Evolutionary conservation across 169 alveolate genomes (phyloP), one percentile per base, ranked within the genome.

Genomic region (Besnoitia besnoiti): DNA sequence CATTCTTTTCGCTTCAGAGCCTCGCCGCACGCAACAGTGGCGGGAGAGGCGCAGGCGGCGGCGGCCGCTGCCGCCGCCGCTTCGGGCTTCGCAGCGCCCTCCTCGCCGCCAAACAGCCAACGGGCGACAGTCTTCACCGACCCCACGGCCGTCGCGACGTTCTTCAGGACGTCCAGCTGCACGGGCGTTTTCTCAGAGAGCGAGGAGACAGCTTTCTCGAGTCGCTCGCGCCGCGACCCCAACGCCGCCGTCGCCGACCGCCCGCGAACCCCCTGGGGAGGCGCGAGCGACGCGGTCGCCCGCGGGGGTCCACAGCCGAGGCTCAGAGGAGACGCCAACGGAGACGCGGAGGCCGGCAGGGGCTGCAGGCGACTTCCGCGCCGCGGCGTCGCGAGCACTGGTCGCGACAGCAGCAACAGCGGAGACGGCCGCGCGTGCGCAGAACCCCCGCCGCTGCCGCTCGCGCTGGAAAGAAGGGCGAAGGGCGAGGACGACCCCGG

Each of bases 91-190:
- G 67, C 67, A 16, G 3, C 30, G 12, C 2, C 82, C 24, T 37
- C 82, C 24, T 73, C 82, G 0, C 7, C 82, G 46, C 82, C 82
- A 73, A 73, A 73, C 24, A 73, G 82, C 82, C 82, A 73, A 1
- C 82, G 82, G 5, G 82, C 5, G 16, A 73, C 47, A 30, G 82
- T 35, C n/a, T 7, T 73, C 16, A 37, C 82, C 0, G 82, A 35
- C 16, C 82, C 82, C n/a, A 73, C 82, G 27, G 82, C 82, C 3
- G 44, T 73, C 16, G 82, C 82, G 82, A 73, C 82, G 82, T 37
- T 37, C 8, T 73, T 10, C 46, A 73, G 44, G 24, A 2, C 2
- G 16, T 73, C 82, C 39, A 73, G 46, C 12, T 39, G 46, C 39
- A 37, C 82, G n/a, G 82, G 39, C 12, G 82, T 73, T 19, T n/a